Conservation (phyloP, 108 stramenopile species). For the Skeletonema potamos region DNA sequence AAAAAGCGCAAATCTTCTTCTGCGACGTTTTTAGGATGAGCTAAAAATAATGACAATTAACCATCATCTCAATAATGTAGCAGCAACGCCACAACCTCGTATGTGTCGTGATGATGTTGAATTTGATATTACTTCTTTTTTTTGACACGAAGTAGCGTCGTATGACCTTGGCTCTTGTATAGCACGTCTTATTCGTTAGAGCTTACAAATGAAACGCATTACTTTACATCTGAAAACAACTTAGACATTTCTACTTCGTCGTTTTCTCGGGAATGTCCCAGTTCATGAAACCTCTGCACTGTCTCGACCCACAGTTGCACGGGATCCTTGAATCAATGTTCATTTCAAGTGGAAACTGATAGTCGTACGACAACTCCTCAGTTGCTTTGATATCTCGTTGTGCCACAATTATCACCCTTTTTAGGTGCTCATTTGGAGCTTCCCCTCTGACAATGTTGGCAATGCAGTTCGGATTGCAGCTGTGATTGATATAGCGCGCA, state of each 20-base stretch:
- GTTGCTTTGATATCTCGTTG: slow-evolving; percentile 82
- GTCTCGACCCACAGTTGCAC: slow-evolving; percentile 72
- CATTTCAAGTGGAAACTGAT: slow-evolving; percentile 90
- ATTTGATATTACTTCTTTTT: no score
- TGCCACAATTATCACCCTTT: slow-evolving; percentile 90
- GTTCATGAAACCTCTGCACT: slow-evolving; percentile 88
- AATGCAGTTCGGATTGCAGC: slow-evolving; percentile 93
- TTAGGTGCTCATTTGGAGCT: slow-evolving; percentile 55
- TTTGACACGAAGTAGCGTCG: no score
- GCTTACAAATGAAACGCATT: no score
- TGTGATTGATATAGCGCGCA: slow-evolving; percentile 96
- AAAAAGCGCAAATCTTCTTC: slow-evolving; percentile 37
- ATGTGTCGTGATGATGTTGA: no score
- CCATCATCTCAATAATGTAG: no score
- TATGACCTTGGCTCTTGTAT: no score
- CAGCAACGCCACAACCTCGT: no score
- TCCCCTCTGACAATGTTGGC: slow-evolving; percentile 81
- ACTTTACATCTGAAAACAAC: no score
- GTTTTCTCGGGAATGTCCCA: slow-evolving; percentile 80
- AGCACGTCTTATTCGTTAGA: no score
- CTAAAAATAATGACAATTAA: no score
- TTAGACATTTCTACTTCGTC: background rate
- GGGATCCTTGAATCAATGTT: slow-evolving; percentile 68
- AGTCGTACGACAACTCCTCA: slow-evolving; percentile 97
- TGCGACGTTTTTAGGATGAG: no score